These are phyloP conservation scores for Aspergillus sp. DNA, from an alignment of 2,329 filamentous ascomycete species.

Conservation along the genomic window DNA sequence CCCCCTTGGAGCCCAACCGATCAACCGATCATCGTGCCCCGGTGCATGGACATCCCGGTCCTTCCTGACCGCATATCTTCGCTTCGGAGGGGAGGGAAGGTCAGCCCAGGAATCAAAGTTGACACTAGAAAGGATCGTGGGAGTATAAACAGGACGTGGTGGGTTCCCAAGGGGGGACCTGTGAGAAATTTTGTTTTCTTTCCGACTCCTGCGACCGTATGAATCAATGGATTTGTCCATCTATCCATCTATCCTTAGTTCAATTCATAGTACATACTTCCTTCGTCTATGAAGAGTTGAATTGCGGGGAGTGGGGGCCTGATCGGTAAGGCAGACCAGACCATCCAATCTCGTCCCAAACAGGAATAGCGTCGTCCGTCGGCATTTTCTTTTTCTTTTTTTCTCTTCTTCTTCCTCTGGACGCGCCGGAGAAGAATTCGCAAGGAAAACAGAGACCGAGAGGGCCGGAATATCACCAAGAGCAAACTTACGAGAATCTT, in stretches of 20 bases:
- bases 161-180: neutral
- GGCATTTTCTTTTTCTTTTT: slow-evolving; percentile 9
- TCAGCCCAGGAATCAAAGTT: slow-evolving; percentile 1
- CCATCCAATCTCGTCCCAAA: slow-evolving; percentile 6
- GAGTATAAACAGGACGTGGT: neutral
- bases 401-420: slow-evolving; percentile 12
- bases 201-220: no score
- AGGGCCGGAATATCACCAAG: neutral
- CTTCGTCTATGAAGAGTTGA: neutral
- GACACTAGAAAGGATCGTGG: neutral
- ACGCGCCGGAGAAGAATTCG: slow-evolving; percentile 11
- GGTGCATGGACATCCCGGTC: slow-evolving; percentile 9
- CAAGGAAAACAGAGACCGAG: slow-evolving; percentile 4
- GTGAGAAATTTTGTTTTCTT: neutral
- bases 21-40: slow-evolving; percentile 9
- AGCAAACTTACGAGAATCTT: neutral
- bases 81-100: neutral
- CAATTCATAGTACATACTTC: no score
- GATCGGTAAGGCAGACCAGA: slow-evolving; percentile 12
- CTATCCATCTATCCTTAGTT: neutral
- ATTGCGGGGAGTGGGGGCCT: slow-evolving; percentile 10
- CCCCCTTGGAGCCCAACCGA: slow-evolving; percentile 4
- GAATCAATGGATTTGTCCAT: neutral
- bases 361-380: slow-evolving; percentile 10
- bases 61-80: slow-evolving; percentile 8